These are phyloP conservation scores for Taxawa tesnikishii DNA, from an alignment of 2,329 filamentous ascomycete species.

Conservation along the genomic window DNA sequence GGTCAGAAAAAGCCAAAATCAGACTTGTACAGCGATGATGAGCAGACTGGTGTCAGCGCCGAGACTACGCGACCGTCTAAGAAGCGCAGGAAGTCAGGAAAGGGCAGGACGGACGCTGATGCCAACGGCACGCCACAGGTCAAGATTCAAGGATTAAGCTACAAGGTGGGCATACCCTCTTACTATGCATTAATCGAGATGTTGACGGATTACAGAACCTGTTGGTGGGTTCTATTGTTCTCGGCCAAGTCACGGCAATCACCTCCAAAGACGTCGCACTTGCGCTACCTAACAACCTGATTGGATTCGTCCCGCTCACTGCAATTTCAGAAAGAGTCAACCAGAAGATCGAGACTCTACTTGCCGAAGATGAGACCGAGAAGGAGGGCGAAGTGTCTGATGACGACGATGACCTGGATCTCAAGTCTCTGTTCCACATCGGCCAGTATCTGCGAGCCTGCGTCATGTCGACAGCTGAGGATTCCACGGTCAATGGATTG, in stretches of 20 bases:
- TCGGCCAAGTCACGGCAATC: slow-evolving; percentile 76
- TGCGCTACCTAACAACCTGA: slow-evolving; percentile 83
- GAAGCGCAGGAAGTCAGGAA: slow-evolving; percentile 39
- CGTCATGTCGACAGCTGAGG: slow-evolving; percentile 66
- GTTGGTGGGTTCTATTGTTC: slow-evolving; percentile 71
- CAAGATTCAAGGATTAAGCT: slow-evolving; percentile 71
- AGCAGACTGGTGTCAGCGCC: slow-evolving; percentile 18
- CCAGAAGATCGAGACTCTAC: slow-evolving; percentile 54
- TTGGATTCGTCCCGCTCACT: slow-evolving; percentile 82
- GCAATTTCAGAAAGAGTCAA: slow-evolving; percentile 75
- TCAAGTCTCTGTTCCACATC: slow-evolving; percentile 62
- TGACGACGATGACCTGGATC: slow-evolving; percentile 50
- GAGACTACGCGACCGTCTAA: slow-evolving; percentile 29
- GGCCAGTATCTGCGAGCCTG: slow-evolving; percentile 83
- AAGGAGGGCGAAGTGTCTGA: slow-evolving; percentile 40
- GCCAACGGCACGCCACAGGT: slow-evolving; percentile 38
- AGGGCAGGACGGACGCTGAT: slow-evolving; percentile 19
- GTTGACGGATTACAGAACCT: too few relatives aligned
- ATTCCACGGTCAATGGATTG: slow-evolving; percentile 31
- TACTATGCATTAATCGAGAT: too few relatives aligned
- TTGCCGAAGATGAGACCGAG: slow-evolving; percentile 48
- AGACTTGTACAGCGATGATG: slow-evolving; percentile 30
- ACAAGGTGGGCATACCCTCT: too few relatives aligned
- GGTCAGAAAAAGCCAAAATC: slow-evolving; percentile 46
- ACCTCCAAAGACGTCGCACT: slow-evolving; percentile 67